Conservation (phyloP, 768 basidiomycete species). For the Mycena rosella region DNA sequence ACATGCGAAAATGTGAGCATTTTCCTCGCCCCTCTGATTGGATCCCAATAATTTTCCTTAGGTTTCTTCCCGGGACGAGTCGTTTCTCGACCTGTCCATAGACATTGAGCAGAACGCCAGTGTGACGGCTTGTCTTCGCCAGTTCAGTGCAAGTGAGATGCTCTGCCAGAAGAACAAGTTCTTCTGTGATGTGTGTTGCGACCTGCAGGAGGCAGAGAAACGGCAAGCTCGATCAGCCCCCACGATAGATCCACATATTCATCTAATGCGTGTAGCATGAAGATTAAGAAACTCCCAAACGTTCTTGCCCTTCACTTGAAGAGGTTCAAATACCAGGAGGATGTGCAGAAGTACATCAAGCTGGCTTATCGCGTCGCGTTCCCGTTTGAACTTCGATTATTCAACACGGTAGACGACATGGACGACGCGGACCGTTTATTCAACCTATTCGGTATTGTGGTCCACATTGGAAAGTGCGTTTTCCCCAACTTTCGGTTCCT, state of each 20-base stretch:
- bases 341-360: conserved; percentile 91
- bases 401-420: conserved; percentile 96
- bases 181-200: conserved; percentile 97
- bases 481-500: conserved; percentile 16
- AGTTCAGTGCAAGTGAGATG: conserved; percentile 99
- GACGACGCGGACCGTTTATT: conserved; percentile 94
- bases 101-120: conserved; percentile 99
- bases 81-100: conserved; percentile 98
- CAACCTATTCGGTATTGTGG: conserved; percentile 95
- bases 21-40: conserved; percentile 20
- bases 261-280: conserved; percentile 76
- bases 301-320: conserved; percentile 96
- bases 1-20: conserved; percentile 93
- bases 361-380: conserved; percentile 97
- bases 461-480: conserved; percentile 98
- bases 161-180: conserved; percentile 98
- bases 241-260: conserved; percentile 12
- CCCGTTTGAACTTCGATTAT: conserved; percentile 92
- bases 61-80: conserved; percentile 95
- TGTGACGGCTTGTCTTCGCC: conserved; percentile 93
- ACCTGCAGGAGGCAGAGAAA: conserved; percentile 98
- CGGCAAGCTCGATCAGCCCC: conserved; percentile 62
- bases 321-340: conserved; percentile 99
- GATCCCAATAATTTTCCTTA: conserved; percentile 44
- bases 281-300: conserved; percentile 97